Conservation (phyloP, 441 rosid genomes). For the Syzygium malaccense region DNA sequence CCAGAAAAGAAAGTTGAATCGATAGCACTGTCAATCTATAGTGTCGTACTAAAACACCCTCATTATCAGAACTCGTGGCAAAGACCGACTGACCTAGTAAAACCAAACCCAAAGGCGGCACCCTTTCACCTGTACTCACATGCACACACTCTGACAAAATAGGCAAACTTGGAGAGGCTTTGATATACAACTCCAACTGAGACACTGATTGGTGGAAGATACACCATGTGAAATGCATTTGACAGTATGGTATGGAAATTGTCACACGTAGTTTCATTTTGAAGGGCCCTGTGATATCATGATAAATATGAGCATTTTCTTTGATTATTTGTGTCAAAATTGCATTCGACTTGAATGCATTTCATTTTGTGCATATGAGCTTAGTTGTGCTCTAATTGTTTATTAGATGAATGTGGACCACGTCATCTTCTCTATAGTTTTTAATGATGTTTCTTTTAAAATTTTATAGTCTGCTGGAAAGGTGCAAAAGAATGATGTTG, state of each 20-base stretch:
- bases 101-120: neutral
- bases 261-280: neutral
- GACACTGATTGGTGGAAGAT: neutral
- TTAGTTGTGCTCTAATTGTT: neutral
- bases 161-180: neutral
- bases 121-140: neutral
- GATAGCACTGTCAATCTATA: neutral
- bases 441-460: neutral
- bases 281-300: neutral
- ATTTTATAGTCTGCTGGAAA: slow-evolving; percentile 78
- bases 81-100: neutral
- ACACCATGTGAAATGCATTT: neutral
- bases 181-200: neutral
- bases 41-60: neutral
- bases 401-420: neutral
- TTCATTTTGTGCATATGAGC: neutral
- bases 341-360: neutral
- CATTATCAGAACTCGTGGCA: neutral
- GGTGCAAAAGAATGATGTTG: slow-evolving; percentile 43
- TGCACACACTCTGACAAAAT: neutral
- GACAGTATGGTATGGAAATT: neutral
- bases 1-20: neutral
- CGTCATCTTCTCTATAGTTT: neutral
- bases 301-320: neutral
- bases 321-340: neutral